Conservation (phyloP, 2,329 filamentous ascomycete genomes). For the Stemphylium lycopersici region DNA sequence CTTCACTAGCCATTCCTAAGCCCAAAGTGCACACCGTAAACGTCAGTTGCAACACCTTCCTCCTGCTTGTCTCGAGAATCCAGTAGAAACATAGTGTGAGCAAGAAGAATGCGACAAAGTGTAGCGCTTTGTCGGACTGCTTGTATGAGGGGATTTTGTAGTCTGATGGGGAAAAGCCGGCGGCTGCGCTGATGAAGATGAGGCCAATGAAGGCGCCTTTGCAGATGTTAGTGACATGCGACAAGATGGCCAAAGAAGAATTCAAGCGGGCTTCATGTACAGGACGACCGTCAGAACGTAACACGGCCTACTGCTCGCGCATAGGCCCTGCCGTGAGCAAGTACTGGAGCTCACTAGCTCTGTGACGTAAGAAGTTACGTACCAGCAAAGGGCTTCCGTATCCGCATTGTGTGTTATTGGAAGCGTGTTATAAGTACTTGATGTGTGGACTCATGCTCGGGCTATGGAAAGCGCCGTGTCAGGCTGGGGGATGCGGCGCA, state of each 20-base stretch:
- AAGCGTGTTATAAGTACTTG: background rate
- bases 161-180: conserved; percentile 68
- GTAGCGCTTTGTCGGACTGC: conserved; percentile 80
- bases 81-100: conserved; percentile 92
- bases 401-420: conserved; percentile 8
- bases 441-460: conserved; percentile 1
- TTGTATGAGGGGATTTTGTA: conserved; percentile 67
- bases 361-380: conserved; percentile 7
- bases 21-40: conserved; percentile 76
- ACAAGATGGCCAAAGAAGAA: background rate
- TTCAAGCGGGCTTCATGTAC: background rate
- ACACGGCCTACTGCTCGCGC: background rate
- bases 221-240: background rate
- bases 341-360: background rate
- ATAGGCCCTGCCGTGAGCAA: background rate
- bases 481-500: conserved; percentile 2
- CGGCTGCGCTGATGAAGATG: conserved; percentile 68
- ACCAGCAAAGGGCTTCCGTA: conserved; percentile 19
- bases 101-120: conserved; percentile 86
- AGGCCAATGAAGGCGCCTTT: conserved; percentile 62
- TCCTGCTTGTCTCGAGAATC: conserved; percentile 89
- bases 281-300: background rate
- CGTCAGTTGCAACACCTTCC: conserved; percentile 83
- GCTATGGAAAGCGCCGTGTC: background rate
- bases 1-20: conserved; percentile 75